Conservation (phyloP, 257 asterid species). For the Jasminum sambac region DNA sequence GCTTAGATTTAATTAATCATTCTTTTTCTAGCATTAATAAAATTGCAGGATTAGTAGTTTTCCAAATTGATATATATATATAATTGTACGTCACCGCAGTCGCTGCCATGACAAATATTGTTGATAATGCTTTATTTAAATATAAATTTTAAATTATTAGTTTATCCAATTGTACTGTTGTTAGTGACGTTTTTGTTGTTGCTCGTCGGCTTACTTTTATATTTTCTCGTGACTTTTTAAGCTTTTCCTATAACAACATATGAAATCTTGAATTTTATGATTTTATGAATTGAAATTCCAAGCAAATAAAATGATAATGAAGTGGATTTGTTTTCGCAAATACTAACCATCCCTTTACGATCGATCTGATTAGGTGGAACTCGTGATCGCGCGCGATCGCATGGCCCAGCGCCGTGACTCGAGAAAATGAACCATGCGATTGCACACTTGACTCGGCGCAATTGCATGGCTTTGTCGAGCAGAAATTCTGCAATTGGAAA, state of each 20-base stretch:
- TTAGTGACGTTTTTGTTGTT: conserved; percentile 37
- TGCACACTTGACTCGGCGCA: too few species aligned
- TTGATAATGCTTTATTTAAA: conserved; percentile 18
- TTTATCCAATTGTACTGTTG: conserved; percentile 27
- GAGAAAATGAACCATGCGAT: too few species aligned
- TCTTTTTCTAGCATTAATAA: neutral
- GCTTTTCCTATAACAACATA: neutral
- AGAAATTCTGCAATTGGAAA: too few species aligned
- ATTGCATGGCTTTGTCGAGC: too few species aligned
- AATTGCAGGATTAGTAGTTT: conserved; percentile 20
- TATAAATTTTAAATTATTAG: neutral
- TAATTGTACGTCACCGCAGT: conserved; percentile 26
- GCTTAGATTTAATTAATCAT: neutral
- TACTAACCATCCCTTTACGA: too few species aligned
- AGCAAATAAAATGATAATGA: too few species aligned
- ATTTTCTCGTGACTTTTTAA: neutral
- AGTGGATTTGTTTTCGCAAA: too few species aligned
- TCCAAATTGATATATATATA: conserved; percentile 4
- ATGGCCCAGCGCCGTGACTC: too few species aligned
- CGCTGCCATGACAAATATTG: conserved; percentile 27
- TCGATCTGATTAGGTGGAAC: too few species aligned
- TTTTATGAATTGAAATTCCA: neutral
- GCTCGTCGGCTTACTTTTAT: conserved; percentile 20
- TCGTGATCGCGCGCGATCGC: too few species aligned
- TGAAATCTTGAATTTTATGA: neutral